Base-by-base conservation (phyloP, 192 early-diverging fungal genomes). In the Irineochytrium annulatum region DNA sequence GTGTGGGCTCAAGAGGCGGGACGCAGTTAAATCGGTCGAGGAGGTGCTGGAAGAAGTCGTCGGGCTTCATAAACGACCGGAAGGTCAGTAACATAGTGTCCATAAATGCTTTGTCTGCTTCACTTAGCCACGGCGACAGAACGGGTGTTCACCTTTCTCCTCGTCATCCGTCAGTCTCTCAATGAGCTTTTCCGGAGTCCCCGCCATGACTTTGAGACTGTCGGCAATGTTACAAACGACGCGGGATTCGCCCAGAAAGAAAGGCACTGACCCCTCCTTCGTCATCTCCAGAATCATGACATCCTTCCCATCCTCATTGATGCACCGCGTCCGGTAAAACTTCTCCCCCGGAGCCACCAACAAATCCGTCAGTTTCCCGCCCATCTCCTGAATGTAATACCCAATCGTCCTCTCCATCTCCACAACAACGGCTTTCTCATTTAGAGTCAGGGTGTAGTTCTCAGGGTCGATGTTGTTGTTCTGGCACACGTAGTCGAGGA, bases 71-170 rank as follows among this genome's bases (percentile, higher is more conserved):
- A 57, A 81, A 83, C 16, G 65, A 73, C 17, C 82, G 56, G 52
- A 62, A 84, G 0, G 82, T 80, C 41, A 84, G 63, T 16, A 84
- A 52, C 13, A 84, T 39, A 1, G 75, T 82, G 51, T 79, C 75
- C 24, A 70, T 32, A 52, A 80, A 83, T n/a, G 33, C 37, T n/a
- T 63, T 52, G 65, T 84, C 80, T 67, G 49, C 4, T 31, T 20
- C 13, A 13, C 22, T 32, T 6, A 55, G 14, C 20, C 17, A 33
- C 6, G 17, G n/a, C 11, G 6, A 32, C 24, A 55, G 16, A 22
- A 14, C 22, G n/a, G 13, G 31, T 4, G 54, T 39, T 31, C 55
- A 79, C 74, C 69, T 68, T 76, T 66, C 55, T 75, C 74, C 20
- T 68, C 67, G 13, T 60, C 59, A 46, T 74, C 69, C 3, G 78